These are phyloP conservation scores for Pseudocercospora musae DNA, from an alignment of 2,329 filamentous ascomycete species.

Conservation along the genomic window DNA sequence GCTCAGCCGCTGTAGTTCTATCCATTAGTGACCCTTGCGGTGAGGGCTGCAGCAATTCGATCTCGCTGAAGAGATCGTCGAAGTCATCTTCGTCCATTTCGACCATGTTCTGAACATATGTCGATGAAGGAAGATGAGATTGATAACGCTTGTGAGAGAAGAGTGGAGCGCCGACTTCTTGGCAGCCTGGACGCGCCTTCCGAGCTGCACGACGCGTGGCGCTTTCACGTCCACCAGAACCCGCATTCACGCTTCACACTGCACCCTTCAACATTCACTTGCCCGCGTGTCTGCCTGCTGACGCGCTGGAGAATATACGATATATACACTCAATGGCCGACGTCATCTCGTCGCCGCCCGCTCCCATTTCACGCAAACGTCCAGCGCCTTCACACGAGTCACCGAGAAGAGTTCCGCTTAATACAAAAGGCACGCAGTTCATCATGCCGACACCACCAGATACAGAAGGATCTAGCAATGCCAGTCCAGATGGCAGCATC, in stretches of 20 bases:
- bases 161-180: neutral
- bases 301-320: neutral
- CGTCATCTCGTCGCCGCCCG: constrained; percentile 29
- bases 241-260: neutral
- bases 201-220: constrained; percentile 4
- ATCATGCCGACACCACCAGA: constrained; percentile 35
- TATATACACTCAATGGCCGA: constrained; percentile 29
- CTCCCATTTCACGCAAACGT: constrained; percentile 28
- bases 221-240: neutral
- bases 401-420: constrained; percentile 30
- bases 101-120: neutral
- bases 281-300: neutral
- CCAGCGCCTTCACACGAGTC: constrained; percentile 25
- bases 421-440: constrained; percentile 35
- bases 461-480: constrained; percentile 33
- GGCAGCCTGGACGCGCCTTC: constrained; percentile 6
- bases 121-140: neutral
- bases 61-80: constrained; percentile 28
- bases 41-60: constrained; percentile 19
- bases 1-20: constrained; percentile 20
- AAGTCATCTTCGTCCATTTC: constrained; percentile 28
- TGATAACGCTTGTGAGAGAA: neutral
- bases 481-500: constrained; percentile 23
- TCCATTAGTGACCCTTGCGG: constrained; percentile 26
- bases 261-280: neutral